Base-by-base conservation (phyloP, 306 rosid species). In the Vicia sativa region DNA sequence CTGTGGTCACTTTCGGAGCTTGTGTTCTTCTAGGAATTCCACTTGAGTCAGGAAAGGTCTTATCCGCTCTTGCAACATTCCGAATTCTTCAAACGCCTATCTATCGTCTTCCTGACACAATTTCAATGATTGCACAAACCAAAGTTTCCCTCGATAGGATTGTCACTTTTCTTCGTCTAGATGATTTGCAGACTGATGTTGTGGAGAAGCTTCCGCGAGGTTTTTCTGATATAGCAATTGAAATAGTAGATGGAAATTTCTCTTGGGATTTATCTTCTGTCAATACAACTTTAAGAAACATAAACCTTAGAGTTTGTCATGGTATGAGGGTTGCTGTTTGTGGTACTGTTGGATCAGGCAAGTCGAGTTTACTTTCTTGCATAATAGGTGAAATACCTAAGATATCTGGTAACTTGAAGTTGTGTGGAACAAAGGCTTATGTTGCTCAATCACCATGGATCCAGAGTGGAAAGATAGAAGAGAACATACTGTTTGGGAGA, bases 361-460 rank as follows among this genome's bases (percentile, higher is more conserved):
- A 91, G 76, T 91, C 97, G 15, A 91, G 90, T 87, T 75, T 92
- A 72, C 85, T 92, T 55, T 89, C 96, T 18, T 87, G 89, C 39
- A 80, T 89, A 18, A 56, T 87, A 2, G 98, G 98, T 56, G 98
- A 92, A 80, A 75, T 92, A 9, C 87, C 95, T 7, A 89, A 84
- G 82, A 55, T 83, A 62, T 81, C 95, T 6, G 96, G 98, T 42
- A 78, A 60, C 1, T 6, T 92, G 46, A 86, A 73, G 75, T 68
- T 87, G 54, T 87, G 95, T 69, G 98, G 96, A 31, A 79, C 83
- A 43, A 92, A 87, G 86, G 98, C 98, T 25, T 89, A 82, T 46
- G 96, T 89, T 41, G 80, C 96, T 73, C 98, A 89, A 68, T 92
- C 95, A 0, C 95, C 97, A 15, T 91, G 97, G 97, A 91, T 88